Base-by-base conservation (phyloP, 768 basidiomycete species). In the Suillus weaverae region DNA sequence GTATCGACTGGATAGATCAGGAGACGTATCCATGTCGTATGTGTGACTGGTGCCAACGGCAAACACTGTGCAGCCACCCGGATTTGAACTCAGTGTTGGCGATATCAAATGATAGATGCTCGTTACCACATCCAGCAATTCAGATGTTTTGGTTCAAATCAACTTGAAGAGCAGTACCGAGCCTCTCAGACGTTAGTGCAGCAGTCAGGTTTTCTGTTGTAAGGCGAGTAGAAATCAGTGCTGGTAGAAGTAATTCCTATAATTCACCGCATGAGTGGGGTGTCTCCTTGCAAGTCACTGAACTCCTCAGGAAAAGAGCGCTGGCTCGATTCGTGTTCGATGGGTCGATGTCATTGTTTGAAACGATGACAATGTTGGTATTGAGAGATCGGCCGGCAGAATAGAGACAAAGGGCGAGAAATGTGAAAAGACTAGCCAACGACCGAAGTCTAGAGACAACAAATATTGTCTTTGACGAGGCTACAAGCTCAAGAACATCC, bases 271-370 rank as follows among this genome's bases (percentile, higher is more conserved):
- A 69, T 38, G 30, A 41, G 22, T 61, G 20, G 5, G 55, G 54
- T 13, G 67, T 62, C 44, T 64, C 55, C 44, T 51, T 38, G 46
- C 67, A 69, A 22, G 63, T 62, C 48, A 64, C 26, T 35, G 62
- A 53, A 1, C 36, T 62, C 43, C 56, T 68, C 39, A 64, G 46
- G 18, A 66, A 36, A n/a, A 67, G 46, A 22, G 62, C 59, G 36
- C 66, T 61, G 32, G 62, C 62, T n/a, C 67, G 67, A 33, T 68
- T 64, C 18, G 51, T 39, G 39, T 68, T 67, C 18, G 59, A 68
- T 2, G 62, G 66, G 43, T 68, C 43, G 55, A 68, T 33, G 33
- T 64, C 66, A 61, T 68, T 68, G 54, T 68, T 68, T 0, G 66
- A 68, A 22, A 67, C 57, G 62, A 68, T 61, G 33, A 68, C 51